Evolutionary conservation across 176 grass and related monocot genomes (phyloP), one percentile per base, ranked within the genome.

Genomic region (Otatea glauca): DNA sequence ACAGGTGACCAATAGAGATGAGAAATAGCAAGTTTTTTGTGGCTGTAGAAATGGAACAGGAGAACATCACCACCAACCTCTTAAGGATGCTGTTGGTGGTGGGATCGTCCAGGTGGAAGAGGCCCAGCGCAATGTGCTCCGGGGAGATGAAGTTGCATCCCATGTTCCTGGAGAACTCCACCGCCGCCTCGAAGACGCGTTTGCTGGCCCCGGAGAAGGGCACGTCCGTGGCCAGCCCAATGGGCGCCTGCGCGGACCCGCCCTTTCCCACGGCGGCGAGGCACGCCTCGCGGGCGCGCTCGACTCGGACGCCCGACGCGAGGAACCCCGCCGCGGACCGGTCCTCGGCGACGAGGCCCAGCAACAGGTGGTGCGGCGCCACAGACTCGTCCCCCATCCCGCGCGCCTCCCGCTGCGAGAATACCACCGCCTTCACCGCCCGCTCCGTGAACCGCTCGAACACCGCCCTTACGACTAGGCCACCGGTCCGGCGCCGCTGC

Each of bases 371-470:
- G 91, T 92, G 93, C 67, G 93, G 94, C 76, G 89, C 88, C 23
- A 99, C 96, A 60, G 86, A 67, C 69, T 92, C 89, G 72, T 86
- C 86, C 58, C 89, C 96, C 67, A 99, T 83, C 49, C 85, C 93
- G 49, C 90, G 90, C 54, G 96, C 91, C 91, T 99, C 96, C 83
- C 93, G 91, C 88, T 94, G 96, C 35, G 96, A 83, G 72, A 91
- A 87, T 49, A 96, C 90, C 49, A 94, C 93, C 35, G 89, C 87
- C 81, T 95, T 92, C 14, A 95, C 87, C 60, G 96, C 91, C 70
- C 93, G 85, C 91, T 99, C 89, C 44, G 91, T 96, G 91, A 99
- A 99, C 61, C 91, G 89, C 89, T 99, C 93, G 84, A 94, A 94
- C 21, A 96, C 91, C 50, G 96, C 96, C 83, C 54, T 81, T 58